Base-by-base conservation (phyloP, 345 rosid species). In the Stellera chamaejasme region DNA sequence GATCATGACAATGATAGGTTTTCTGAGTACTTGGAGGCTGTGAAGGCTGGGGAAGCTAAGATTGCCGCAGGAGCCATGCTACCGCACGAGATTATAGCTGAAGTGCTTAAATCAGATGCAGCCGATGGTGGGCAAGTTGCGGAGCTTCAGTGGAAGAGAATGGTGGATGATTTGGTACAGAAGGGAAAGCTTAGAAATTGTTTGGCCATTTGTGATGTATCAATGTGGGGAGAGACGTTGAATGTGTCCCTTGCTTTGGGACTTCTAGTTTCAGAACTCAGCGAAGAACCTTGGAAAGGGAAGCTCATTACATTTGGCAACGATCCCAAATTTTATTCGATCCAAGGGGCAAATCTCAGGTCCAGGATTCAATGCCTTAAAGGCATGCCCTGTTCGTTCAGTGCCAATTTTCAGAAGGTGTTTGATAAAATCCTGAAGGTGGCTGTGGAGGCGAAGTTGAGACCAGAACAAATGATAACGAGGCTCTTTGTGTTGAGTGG, bases 261-360 rank as follows among this genome's bases (percentile, higher is more conserved):
- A 41, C 32, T 43, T 13, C 13, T 55, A 10, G 59, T 43, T 39
- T 55, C 48, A 6, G 59, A 55, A 16, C 45, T 55, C 47, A 55
- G 47, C 23, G 59, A 55, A 42, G 59, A 55, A 10, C 59, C 59
- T 10, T 43, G 25, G 59, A 55, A 55, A 43, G 59, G 59, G 4
- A 55, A 55, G 25, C 14, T 55, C 46, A 55, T 43, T 10, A 55
- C 47, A 8, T 55, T 55, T 11, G 19, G 59, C 59, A 0, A 11
- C 5, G 0, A 55, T 13, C 59, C 59, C 23, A 8, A 41, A 15
- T 47, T 43, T 23, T 32, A 42, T 5, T 16, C 42, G 1, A 55
- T 55, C 19, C 3, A 55, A 27, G 59, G 59, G 11, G 46, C 41
- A 5, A n/a, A 41, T 55, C 59, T 43, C 43, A n/a, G 12, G 16